Percentiles rank a stretch among this genome's conserved stretches.
phyloP scores from a whole-genome alignment of 2,329 filamentous ascomycete genomes.

The Nigrospora sphaerica region DNA sequence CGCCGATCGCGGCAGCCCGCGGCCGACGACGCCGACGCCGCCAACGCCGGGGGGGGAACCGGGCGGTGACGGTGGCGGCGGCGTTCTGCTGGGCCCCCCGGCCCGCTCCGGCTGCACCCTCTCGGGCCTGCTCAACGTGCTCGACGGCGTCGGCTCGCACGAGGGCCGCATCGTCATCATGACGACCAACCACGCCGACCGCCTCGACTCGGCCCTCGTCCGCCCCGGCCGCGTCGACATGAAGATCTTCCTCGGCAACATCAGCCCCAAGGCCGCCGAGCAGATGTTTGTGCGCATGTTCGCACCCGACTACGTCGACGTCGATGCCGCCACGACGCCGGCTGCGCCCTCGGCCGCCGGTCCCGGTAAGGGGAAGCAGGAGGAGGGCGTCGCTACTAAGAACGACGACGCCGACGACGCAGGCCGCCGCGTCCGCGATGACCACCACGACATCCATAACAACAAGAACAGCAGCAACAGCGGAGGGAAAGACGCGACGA shows the following conservation, averaged over 20 bases:
- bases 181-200: slow-evolving; percentile 58
- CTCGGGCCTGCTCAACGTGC: slow-evolving; percentile 54
- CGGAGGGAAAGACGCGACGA: not conserved
- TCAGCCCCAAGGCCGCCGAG: slow-evolving; percentile 23
- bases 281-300: slow-evolving; percentile 30
- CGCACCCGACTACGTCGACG: slow-evolving; percentile 11
- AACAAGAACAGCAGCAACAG: not conserved
- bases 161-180: slow-evolving; percentile 61
- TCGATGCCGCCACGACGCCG: too few species aligned
- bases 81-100: too few species aligned
- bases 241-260: slow-evolving; percentile 36
- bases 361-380: not conserved
- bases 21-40: too few species aligned
- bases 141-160: slow-evolving; percentile 57
- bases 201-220: slow-evolving; percentile 50
- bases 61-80: slow-evolving; percentile 4
- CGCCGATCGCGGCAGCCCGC: not conserved
- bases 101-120: slow-evolving; percentile 38
- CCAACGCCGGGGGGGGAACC: slow-evolving; percentile 20
- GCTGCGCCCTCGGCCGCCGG: too few species aligned
- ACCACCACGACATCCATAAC: not conserved
- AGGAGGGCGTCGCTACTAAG: not conserved
- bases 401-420: too few species aligned
- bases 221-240: slow-evolving; percentile 57
- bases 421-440: too few species aligned